Conservation (phyloP, 192 early-diverging fungal species). For the Podila epicladia region DNA sequence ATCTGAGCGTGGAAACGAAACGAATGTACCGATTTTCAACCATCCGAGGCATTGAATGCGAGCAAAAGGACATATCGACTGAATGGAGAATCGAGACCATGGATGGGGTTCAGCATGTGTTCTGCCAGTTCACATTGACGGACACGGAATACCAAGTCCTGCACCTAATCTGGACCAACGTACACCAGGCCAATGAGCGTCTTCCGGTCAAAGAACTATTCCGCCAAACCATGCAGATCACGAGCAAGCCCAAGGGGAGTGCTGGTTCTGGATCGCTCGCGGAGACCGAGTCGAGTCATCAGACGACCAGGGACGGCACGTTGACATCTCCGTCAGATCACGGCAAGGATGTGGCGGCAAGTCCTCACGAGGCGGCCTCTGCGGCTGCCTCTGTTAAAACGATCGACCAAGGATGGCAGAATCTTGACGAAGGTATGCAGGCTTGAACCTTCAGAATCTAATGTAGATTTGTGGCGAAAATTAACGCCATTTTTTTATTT, state of each 20-base stretch:
- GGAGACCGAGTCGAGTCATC: constrained; percentile 40
- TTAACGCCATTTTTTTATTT: not conserved
- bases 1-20: constrained; percentile 38
- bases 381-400: constrained; percentile 10
- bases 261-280: constrained; percentile 48
- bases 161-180: constrained; percentile 50
- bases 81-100: constrained; percentile 49
- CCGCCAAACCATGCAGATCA: constrained; percentile 23
- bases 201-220: constrained; percentile 45
- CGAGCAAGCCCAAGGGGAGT: constrained; percentile 42
- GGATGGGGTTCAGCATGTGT: constrained; percentile 37
- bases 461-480: not conserved
- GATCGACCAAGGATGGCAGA: constrained; percentile 10
- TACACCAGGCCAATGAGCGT: constrained; percentile 27
- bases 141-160: constrained; percentile 46
- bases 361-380: constrained; percentile 3
- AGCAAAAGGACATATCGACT: constrained; percentile 51
- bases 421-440: constrained; percentile 28
- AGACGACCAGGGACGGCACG: constrained; percentile 18
- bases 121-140: constrained; percentile 31
- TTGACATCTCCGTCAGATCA: constrained; percentile 5
- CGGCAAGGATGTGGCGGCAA: not conserved
- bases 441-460: too few species aligned
- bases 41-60: constrained; percentile 43
- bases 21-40: constrained; percentile 48